Evolutionary conservation across 257 asterid species (phyloP).

Genomic region (Solanum pimpinellifolium): DNA sequence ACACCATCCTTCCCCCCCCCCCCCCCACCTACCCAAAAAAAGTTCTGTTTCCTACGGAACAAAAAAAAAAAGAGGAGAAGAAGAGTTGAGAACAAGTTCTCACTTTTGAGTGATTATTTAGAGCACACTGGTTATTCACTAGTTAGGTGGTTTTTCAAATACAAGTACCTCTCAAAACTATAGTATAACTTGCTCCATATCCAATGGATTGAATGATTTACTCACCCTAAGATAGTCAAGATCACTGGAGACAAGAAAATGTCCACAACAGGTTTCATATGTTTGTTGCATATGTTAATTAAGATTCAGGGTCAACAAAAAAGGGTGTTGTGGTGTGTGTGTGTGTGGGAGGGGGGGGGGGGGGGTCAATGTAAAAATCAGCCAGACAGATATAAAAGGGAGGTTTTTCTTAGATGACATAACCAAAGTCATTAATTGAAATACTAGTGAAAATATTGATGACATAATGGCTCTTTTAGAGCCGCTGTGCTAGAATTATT

Average conservation of each 20-base stretch:
- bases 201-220: background rate
- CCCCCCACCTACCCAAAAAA: background rate
- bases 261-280: background rate
- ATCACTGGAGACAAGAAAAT: background rate
- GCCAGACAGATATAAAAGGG: background rate
- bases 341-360: background rate
- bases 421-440: background rate
- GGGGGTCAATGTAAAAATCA: background rate
- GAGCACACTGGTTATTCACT: background rate
- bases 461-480: background rate
- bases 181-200: background rate
- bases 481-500: background rate
- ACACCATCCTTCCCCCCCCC: background rate
- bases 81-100: background rate
- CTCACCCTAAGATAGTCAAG: background rate
- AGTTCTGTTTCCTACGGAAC: background rate
- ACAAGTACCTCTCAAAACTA: background rate
- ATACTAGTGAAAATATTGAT: background rate
- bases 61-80: background rate
- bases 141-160: background rate
- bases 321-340: no score
- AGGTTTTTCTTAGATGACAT: background rate
- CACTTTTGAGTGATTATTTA: background rate
- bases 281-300: background rate
- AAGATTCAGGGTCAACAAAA: background rate